Conservation (phyloP, 768 basidiomycete genomes). For the Xanthoconium stramineum region DNA sequence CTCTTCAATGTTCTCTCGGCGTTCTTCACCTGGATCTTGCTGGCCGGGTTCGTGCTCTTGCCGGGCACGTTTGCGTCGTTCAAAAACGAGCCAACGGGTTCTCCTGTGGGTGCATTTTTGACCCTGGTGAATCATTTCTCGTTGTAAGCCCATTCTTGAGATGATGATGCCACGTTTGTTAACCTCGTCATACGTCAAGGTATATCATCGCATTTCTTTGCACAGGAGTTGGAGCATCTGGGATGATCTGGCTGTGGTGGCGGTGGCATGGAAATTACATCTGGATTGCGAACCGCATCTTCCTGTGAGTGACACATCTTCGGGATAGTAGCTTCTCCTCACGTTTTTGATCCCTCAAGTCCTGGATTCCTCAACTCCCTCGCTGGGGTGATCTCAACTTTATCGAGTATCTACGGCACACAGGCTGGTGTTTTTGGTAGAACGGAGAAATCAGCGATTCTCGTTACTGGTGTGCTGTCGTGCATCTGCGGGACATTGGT, state of each 20-base stretch:
- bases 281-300: slow-evolving; percentile 56
- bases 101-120: slow-evolving; percentile 34
- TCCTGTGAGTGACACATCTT: slow-evolving; percentile 40
- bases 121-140: slow-evolving; percentile 40
- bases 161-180: background rate
- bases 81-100: slow-evolving; percentile 21
- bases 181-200: slow-evolving; percentile 26
- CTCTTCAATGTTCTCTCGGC: slow-evolving; percentile 48
- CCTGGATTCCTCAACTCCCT: slow-evolving; percentile 57
- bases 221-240: slow-evolving; percentile 48
- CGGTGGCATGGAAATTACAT: slow-evolving; percentile 57
- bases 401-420: slow-evolving; percentile 48
- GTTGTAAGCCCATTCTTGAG: slow-evolving; percentile 35
- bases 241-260: slow-evolving; percentile 62
- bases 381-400: slow-evolving; percentile 54
- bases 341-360: slow-evolving; percentile 27
- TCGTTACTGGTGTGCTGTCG: slow-evolving; percentile 41
- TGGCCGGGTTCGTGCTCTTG: slow-evolving; percentile 61
- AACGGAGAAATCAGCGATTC: slow-evolving; percentile 44
- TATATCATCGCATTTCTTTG: slow-evolving; percentile 54
- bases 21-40: slow-evolving; percentile 62
- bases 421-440: slow-evolving; percentile 45
- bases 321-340: background rate
- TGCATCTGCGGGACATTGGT: slow-evolving; percentile 41
- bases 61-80: slow-evolving; percentile 59